A percentile compares a stretch with the other conserved stretches of the same genome.
phyloP scores from a whole-genome alignment of 805 yeast species.

The Kazachstania viticola region DNA sequence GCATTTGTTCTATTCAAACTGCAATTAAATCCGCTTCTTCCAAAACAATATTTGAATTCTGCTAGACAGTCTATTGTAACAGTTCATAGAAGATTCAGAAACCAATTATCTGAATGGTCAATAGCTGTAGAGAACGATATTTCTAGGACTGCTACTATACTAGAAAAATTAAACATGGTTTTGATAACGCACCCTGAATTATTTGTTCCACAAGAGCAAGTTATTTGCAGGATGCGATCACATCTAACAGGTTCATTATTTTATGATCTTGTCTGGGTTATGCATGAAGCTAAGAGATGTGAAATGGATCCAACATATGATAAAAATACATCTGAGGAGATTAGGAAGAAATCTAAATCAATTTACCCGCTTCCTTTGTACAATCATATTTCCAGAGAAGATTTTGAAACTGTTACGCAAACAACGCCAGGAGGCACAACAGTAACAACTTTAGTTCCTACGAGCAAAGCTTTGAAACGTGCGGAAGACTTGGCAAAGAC shows the following conservation, averaged over 20 bases:
- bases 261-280: constrained; percentile 87
- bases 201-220: constrained; percentile 58
- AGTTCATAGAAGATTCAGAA: constrained; percentile 76
- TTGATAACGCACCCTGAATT: constrained; percentile 79
- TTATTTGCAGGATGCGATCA: constrained; percentile 80
- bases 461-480: constrained; percentile 53
- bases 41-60: constrained; percentile 62
- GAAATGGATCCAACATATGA: constrained; percentile 32
- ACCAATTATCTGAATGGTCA: constrained; percentile 85
- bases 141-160: constrained; percentile 79
- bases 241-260: constrained; percentile 85
- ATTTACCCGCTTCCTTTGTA: constrained; percentile 78
- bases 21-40: constrained; percentile 63
- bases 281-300: constrained; percentile 85
- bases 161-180: constrained; percentile 81
- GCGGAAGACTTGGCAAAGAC: constrained; percentile 21
- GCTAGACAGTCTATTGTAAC: constrained; percentile 91
- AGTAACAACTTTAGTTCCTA: constrained; percentile 77
- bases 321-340: constrained; percentile 25
- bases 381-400: constrained; percentile 81
- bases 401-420: constrained; percentile 71
- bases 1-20: constrained; percentile 71
- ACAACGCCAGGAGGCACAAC: constrained; percentile 92
- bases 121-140: constrained; percentile 76
- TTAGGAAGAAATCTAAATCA: constrained; percentile 24